These are phyloP conservation scores for Fusarium sp. DNA, from an alignment of 2,329 filamentous ascomycete species.

Conservation along the genomic window DNA sequence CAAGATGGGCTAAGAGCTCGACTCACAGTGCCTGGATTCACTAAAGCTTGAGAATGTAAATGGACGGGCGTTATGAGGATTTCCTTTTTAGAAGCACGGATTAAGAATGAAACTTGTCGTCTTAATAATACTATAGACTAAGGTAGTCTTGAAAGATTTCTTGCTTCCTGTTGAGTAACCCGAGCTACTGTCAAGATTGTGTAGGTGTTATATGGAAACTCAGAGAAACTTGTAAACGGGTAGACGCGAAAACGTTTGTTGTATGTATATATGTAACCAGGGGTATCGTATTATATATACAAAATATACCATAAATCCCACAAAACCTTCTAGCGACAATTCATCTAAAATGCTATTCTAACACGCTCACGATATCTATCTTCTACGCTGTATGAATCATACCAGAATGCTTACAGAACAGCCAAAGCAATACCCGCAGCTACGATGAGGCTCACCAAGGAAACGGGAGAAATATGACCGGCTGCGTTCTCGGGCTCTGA, in stretches of 20 bases:
- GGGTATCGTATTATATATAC: constrained; percentile 32
- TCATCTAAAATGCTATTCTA: neutral
- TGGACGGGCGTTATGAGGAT: constrained; percentile 13
- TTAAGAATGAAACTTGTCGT: neutral
- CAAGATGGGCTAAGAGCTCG: constrained; percentile 55
- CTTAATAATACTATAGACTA: neutral
- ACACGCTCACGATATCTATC: neutral
- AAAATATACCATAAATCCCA: neutral
- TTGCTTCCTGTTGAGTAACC: neutral
- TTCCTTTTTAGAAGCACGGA: neutral
- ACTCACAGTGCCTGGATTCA: neutral
- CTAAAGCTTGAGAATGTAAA: constrained; percentile 5
- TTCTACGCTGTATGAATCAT: neutral
- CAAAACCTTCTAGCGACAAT: neutral
- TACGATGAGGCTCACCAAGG: constrained; percentile 33
- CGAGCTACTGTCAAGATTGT: neutral
- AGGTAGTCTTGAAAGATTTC: neutral
- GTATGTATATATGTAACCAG: constrained; percentile 1
- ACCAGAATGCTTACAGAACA: constrained; percentile 19
- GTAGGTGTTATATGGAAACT: neutral
- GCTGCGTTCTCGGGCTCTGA: constrained; percentile 39
- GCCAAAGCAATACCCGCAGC: constrained; percentile 30
- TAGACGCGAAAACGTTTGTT: neutral
- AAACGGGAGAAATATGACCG: constrained; percentile 33
- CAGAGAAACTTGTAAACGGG: neutral